A percentile compares a stretch with the other conserved stretches of the same genome.
Evolutionary conservation across 208 protist species (phyloP).

Genomic region (Trypanosoma boissoni): DNA sequence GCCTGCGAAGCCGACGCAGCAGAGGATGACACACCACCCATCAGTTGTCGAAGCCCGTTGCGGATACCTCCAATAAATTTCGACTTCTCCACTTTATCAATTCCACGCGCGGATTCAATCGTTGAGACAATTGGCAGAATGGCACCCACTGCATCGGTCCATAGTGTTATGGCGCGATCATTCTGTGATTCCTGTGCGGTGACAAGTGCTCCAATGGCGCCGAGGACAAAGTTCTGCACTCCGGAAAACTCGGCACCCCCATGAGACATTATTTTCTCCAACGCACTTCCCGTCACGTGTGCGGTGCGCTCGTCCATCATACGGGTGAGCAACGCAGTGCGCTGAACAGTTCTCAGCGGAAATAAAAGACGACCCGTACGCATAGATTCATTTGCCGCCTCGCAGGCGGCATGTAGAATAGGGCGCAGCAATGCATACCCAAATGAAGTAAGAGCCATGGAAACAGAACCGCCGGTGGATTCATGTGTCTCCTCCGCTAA

Average conservation of each 20-base stretch:
- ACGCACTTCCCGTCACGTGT: conserved; percentile 46
- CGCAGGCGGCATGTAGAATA: conserved; percentile 13
- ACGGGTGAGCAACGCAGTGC: conserved; percentile 55
- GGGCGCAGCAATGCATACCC: conserved; percentile 5
- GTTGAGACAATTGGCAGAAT: neutral
- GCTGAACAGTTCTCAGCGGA: conserved; percentile 16
- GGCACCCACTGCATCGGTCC: neutral
- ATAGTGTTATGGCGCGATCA: neutral
- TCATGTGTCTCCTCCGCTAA: conserved; percentile 27
- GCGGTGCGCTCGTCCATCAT: conserved; percentile 60
- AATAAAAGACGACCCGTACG: too few relatives aligned
- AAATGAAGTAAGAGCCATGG: conserved; percentile 13
- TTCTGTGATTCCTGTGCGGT: neutral
- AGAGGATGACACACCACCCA: too few relatives aligned
- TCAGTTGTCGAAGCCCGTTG: neutral
- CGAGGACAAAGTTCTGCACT: too few relatives aligned
- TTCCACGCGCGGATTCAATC: neutral
- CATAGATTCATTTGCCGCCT: too few relatives aligned
- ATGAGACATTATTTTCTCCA: conserved; percentile 54
- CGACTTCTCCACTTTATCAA: neutral
- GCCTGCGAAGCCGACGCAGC: conserved; percentile 33
- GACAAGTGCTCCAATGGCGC: too few relatives aligned
- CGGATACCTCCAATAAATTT: neutral
- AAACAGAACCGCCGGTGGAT: neutral
- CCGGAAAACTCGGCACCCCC: too few relatives aligned